Percentiles rank a stretch among this genome's conserved stretches.
Conservation (phyloP, 2,329 filamentous ascomycete genomes). For the Chrysoporthe cubensis region DNA sequence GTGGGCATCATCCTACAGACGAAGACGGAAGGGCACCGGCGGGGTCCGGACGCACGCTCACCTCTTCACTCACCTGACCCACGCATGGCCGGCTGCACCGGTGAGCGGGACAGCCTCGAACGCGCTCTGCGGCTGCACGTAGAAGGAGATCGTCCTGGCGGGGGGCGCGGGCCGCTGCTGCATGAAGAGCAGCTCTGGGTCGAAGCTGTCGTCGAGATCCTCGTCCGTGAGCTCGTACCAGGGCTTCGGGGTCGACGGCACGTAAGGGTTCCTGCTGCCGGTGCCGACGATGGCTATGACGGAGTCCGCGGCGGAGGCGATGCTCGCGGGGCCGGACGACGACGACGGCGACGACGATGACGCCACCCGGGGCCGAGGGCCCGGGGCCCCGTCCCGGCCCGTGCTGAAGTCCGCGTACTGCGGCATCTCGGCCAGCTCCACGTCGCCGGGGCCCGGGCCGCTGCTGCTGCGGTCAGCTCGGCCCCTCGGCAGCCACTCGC, state of each 20-base stretch:
- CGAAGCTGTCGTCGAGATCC: neutral
- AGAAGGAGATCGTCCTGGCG: neutral
- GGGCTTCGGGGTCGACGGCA: neutral
- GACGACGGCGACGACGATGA: too few species aligned
- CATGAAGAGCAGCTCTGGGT: neutral
- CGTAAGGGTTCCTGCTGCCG: neutral
- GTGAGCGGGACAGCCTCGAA: neutral
- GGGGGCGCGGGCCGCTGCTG: neutral
- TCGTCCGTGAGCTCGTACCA: neutral
- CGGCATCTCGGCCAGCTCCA: neutral
- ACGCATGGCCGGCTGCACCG: too few species aligned
- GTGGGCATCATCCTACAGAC: too few species aligned
- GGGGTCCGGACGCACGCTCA: too few species aligned
- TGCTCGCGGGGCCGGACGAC: neutral
- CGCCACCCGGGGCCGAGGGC: neutral
- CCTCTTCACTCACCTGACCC: too few species aligned
- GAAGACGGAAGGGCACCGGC: too few species aligned
- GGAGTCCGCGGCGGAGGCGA: neutral
- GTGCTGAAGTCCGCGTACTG: neutral
- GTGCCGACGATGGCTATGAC: neutral
- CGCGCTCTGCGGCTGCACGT: neutral
- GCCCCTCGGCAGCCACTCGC: neutral
- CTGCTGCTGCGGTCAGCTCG: neutral
- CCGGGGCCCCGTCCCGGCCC: neutral
- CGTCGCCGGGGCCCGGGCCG: neutral